Percentiles rank a stretch among this genome's conserved stretches.
phyloP scores from a whole-genome alignment of 2,329 filamentous ascomycete genomes.

The Fusarium buharicum region DNA sequence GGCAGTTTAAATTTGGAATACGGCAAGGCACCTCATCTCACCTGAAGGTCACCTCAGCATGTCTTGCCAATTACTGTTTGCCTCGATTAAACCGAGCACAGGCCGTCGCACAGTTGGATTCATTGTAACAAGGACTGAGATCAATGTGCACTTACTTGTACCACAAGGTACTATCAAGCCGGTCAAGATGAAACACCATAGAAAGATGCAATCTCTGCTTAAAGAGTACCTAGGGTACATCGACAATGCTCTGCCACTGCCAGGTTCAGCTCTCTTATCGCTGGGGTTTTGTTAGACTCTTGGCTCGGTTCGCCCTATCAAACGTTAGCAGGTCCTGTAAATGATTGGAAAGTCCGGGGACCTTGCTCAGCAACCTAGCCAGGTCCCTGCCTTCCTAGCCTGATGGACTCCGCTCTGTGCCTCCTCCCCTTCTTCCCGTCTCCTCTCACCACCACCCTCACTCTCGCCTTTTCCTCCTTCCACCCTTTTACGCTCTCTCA shows the following conservation, averaged over 20 bases:
- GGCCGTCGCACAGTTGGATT: conserved; percentile 5
- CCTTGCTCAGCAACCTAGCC: conserved; percentile 18
- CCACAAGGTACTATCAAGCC: conserved; percentile 10
- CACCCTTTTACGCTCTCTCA: conserved; percentile 28
- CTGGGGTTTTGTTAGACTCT: background rate
- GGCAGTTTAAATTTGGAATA: conserved; percentile 33
- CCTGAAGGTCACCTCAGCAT: conserved; percentile 3
- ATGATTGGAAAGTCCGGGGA: conserved; percentile 30
- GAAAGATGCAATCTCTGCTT: background rate
- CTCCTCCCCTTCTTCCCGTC: conserved; percentile 30
- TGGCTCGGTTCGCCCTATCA: conserved; percentile 38
- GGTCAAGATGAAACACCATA: conserved; percentile 23
- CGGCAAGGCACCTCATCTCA: conserved; percentile 2
- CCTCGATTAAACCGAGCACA: conserved; percentile 1
- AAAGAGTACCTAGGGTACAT: conserved; percentile 27
- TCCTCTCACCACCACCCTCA: conserved; percentile 33
- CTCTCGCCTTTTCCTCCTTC: conserved; percentile 18
- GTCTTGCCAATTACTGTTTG: conserved; percentile 1
- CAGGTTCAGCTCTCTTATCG: conserved; percentile 20
- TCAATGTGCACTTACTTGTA: conserved; percentile 9
- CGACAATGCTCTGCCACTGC: conserved; percentile 15
- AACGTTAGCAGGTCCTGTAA: conserved; percentile 20
- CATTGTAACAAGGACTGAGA: conserved; percentile 12
- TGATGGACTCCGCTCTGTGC: conserved; percentile 11
- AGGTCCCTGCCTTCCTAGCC: conserved; percentile 8